A percentile compares a stretch with the other conserved stretches of the same genome.
Evolutionary conservation across 768 basidiomycete genomes (phyloP).

Genomic region (Tephrocybe rancida): DNA sequence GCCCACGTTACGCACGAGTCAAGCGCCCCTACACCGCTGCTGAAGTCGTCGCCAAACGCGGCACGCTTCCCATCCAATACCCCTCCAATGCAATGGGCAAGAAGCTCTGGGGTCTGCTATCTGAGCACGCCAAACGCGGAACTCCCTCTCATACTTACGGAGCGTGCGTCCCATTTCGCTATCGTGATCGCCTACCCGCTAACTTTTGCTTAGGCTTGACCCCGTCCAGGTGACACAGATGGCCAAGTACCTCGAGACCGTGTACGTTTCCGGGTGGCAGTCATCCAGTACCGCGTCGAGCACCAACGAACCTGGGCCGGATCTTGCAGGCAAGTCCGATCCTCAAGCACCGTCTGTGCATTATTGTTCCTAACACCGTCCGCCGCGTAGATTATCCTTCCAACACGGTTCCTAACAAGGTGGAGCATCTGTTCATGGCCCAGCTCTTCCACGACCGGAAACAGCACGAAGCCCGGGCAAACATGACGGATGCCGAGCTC

Average conservation of each 20-base stretch:
- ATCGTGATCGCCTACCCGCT: background rate
- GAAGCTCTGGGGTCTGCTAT: slow-evolving; percentile 81
- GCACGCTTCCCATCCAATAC: slow-evolving; percentile 83
- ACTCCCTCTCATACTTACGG: slow-evolving; percentile 96
- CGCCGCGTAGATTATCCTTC: slow-evolving; percentile 82
- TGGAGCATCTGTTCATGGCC: slow-evolving; percentile 96
- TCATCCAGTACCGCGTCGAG: slow-evolving; percentile 92
- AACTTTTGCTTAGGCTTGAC: slow-evolving; percentile 68
- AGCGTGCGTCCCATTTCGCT: slow-evolving; percentile 73
- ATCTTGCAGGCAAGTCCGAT: slow-evolving; percentile 78
- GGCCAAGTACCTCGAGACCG: slow-evolving; percentile 97
- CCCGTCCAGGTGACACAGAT: slow-evolving; percentile 98
- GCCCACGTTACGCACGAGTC: slow-evolving; percentile 83
- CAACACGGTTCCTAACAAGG: slow-evolving; percentile 98
- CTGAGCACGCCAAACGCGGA: slow-evolving; percentile 72
- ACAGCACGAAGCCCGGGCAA: slow-evolving; percentile 81
- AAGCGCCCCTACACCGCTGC: slow-evolving; percentile 91
- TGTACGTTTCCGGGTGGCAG: slow-evolving; percentile 98
- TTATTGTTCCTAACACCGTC: background rate
- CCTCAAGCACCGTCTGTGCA: background rate
- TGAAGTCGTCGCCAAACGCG: slow-evolving; percentile 93
- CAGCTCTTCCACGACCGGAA: slow-evolving; percentile 99
- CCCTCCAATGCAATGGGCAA: slow-evolving; percentile 84
- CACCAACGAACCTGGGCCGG: slow-evolving; percentile 96
- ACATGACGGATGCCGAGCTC: slow-evolving; percentile 70